Evolutionary conservation across 108 stramenopile genomes (phyloP).

Genomic region (Asterionellopsis glacialis): DNA sequence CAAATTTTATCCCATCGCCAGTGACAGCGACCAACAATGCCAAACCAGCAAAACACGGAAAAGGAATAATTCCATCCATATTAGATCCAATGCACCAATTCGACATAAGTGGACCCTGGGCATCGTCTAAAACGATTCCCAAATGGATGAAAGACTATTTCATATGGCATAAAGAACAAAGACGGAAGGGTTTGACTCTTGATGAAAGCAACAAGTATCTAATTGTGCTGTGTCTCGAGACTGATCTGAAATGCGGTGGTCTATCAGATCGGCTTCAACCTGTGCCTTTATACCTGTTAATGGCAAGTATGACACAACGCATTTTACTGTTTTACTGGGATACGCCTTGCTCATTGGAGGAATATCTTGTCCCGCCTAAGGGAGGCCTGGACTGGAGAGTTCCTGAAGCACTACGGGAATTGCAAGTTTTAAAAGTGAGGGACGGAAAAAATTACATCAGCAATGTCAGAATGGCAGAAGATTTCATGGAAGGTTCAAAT

Average conservation of each 20-base stretch:
- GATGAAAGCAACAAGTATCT: constrained; percentile 20
- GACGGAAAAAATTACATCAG: no score
- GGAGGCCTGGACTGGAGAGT: constrained; percentile 43
- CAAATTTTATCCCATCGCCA: no score
- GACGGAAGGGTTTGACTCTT: constrained; percentile 2
- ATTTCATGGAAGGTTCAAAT: no score
- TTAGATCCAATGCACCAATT: no score
- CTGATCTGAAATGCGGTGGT: constrained; percentile 33
- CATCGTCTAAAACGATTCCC: no score
- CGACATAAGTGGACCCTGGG: no score
- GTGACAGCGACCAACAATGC: no score
- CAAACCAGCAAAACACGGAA: no score
- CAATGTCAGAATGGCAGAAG: no score
- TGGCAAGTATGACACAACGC: constrained; percentile 26
- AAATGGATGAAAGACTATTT: constrained; percentile 46
- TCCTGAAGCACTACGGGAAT: constrained; percentile 17
- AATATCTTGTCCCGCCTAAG: constrained; percentile 41
- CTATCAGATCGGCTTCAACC: constrained; percentile 42
- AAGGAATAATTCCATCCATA: no score
- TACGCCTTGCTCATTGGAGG: constrained; percentile 31
- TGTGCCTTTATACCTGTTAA: constrained; percentile 30
- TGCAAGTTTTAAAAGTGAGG: no score
- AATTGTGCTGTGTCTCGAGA: constrained; percentile 24
- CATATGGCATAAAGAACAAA: constrained; percentile 30
- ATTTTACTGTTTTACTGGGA: constrained; percentile 43